Conservation (phyloP, 1,139 yeast genomes). For the Blastobotrys ciferrii region DNA sequence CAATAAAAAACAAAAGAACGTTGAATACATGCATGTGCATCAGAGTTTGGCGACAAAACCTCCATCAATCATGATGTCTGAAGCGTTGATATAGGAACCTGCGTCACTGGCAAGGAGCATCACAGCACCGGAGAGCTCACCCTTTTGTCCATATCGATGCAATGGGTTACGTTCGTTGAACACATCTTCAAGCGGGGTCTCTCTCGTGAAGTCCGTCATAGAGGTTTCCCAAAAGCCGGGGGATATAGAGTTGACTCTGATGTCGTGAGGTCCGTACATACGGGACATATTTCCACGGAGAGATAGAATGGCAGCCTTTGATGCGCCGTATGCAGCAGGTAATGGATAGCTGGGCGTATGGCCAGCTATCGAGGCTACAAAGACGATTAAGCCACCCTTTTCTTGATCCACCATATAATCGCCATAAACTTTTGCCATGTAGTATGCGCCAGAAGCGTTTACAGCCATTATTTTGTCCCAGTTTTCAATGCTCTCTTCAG, state of each 20-base stretch:
- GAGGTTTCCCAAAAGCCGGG: conserved; percentile 72
- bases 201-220: conserved; percentile 20
- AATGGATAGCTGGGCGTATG: conserved; percentile 12
- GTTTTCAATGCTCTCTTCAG: background rate
- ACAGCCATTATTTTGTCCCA: conserved; percentile 12
- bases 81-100: conserved; percentile 74
- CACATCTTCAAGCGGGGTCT: background rate
- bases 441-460: conserved; percentile 45
- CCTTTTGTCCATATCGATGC: conserved; percentile 44
- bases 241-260: conserved; percentile 68
- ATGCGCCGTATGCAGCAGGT: conserved; percentile 50
- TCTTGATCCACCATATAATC: conserved; percentile 40
- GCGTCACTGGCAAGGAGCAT: conserved; percentile 77
- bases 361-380: conserved; percentile 16
- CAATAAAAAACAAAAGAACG: no score
- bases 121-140: conserved; percentile 79
- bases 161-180: conserved; percentile 14
- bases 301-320: conserved; percentile 52
- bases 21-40: no score
- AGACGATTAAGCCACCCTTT: conserved; percentile 18
- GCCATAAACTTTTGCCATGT: conserved; percentile 45
- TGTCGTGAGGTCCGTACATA: conserved; percentile 43
- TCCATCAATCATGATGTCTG: conserved; percentile 76
- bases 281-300: conserved; percentile 51
- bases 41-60: conserved; percentile 39